phyloP scores from a whole-genome alignment of 305 asterid genomes.

The Striga hermonthica region DNA sequence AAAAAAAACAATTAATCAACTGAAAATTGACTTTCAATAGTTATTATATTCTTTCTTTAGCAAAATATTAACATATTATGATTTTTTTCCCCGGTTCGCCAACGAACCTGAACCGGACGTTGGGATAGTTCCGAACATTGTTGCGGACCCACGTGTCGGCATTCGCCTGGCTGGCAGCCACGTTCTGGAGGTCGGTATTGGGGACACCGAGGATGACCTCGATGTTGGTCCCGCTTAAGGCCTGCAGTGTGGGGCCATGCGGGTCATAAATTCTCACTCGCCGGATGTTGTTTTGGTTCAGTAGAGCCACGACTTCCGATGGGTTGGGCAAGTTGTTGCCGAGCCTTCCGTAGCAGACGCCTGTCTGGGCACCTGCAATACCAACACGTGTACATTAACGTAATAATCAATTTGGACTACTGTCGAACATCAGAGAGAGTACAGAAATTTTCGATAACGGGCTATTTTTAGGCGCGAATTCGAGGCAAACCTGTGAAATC shows the following conservation, averaged over 20 bases:
- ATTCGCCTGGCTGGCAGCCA: conserved; percentile 45
- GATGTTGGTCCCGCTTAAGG: conserved; percentile 50
- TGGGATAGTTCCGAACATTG: conserved; percentile 39
- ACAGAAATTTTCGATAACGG: too few species aligned
- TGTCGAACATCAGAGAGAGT: too few species aligned
- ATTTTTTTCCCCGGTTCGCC: neutral
- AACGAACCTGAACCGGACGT: conserved; percentile 45
- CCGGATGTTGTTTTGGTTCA: conserved; percentile 34
- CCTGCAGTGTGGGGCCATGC: conserved; percentile 33
- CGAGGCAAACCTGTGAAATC: neutral
- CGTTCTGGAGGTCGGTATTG: conserved; percentile 39
- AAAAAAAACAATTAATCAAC: too few species aligned
- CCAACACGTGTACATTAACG: too few species aligned
- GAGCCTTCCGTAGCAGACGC: conserved; percentile 40
- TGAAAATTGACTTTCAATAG: too few species aligned
- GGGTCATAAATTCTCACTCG: conserved; percentile 49
- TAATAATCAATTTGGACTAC: too few species aligned
- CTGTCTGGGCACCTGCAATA: conserved; percentile 39
- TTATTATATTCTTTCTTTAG: too few species aligned
- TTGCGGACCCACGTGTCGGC: conserved; percentile 56
- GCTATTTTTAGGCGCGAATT: too few species aligned
- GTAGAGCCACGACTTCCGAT: conserved; percentile 31
- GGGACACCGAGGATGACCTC: conserved; percentile 55
- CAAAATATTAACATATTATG: too few species aligned
- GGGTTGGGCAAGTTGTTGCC: conserved; percentile 35